Conservation (phyloP, 1,139 yeast species). For the Suhomyces chickasaworum region DNA sequence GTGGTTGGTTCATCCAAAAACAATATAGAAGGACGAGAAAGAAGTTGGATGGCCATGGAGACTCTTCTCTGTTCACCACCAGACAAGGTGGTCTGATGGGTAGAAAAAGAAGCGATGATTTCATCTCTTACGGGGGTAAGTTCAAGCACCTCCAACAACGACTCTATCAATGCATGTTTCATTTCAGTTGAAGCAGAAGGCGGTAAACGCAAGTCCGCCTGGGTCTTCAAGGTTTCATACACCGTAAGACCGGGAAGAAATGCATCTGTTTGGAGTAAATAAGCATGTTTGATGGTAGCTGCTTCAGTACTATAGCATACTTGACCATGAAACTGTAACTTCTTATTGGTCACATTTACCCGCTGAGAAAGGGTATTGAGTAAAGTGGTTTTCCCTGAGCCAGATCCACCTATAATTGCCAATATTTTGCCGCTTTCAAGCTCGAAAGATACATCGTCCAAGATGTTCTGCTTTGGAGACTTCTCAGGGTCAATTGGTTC, state of each 20-base stretch:
- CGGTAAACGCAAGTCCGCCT: slow-evolving; percentile 67
- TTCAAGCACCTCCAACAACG: slow-evolving; percentile 61
- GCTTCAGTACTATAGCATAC: slow-evolving; percentile 21
- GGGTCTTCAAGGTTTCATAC: slow-evolving; percentile 65
- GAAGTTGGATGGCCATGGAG: slow-evolving; percentile 75
- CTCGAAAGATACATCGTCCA: slow-evolving; percentile 55
- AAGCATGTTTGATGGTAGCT: slow-evolving; percentile 49
- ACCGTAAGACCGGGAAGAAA: slow-evolving; percentile 72
- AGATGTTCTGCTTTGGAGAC: slow-evolving; percentile 21
- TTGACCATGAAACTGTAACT: slow-evolving; percentile 35
- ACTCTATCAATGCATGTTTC: slow-evolving; percentile 54
- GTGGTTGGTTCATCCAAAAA: slow-evolving; percentile 91
- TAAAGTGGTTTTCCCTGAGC: slow-evolving; percentile 84
- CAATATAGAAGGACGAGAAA: slow-evolving; percentile 73
- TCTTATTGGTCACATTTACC: slow-evolving; percentile 39
- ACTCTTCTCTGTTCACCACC: slow-evolving; percentile 87
- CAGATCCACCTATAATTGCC: slow-evolving; percentile 85
- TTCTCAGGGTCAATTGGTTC: background rate
- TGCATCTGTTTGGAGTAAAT: slow-evolving; percentile 77
- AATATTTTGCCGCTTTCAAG: slow-evolving; percentile 54
- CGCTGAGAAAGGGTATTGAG: slow-evolving; percentile 72
- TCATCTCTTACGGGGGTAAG: slow-evolving; percentile 63
- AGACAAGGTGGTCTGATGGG: slow-evolving; percentile 55
- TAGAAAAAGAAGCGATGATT: slow-evolving; percentile 50
- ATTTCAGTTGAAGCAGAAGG: slow-evolving; percentile 42